phyloP scores from a whole-genome alignment of 306 rosid genomes.

The Cyamopsis tetragonoloba region DNA sequence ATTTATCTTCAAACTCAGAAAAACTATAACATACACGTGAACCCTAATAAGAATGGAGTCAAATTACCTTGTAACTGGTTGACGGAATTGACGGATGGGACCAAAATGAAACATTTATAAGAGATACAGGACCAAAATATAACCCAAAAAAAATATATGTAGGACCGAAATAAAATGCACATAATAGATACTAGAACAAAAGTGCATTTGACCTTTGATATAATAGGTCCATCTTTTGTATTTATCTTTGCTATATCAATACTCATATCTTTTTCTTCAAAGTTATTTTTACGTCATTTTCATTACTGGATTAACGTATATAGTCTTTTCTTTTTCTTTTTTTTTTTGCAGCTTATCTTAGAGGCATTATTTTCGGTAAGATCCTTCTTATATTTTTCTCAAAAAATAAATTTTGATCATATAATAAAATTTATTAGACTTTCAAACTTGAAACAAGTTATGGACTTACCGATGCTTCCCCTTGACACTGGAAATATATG shows the following conservation, averaged over 20 bases:
- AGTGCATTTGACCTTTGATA: not conserved
- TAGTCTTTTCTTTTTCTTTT: not conserved
- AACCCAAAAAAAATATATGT: too few relatives aligned
- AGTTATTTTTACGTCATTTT: not conserved
- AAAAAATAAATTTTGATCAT: not conserved
- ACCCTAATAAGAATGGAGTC: too few relatives aligned
- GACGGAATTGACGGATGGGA: too few relatives aligned
- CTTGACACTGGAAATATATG: too few relatives aligned
- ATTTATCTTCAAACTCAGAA: too few relatives aligned
- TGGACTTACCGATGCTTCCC: too few relatives aligned
- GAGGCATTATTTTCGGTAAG: constrained; percentile 28
- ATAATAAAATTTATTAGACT: not conserved
- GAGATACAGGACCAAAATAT: too few relatives aligned
- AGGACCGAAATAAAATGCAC: too few relatives aligned
- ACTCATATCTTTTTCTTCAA: not conserved
- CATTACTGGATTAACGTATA: not conserved
- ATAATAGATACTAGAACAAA: too few relatives aligned
- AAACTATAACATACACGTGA: too few relatives aligned
- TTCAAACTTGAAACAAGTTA: not conserved
- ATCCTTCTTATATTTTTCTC: not conserved
- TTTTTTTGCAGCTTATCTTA: constrained; percentile 25
- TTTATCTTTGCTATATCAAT: not conserved
- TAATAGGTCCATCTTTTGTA: not conserved
- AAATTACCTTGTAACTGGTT: too few relatives aligned
- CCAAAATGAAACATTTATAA: too few relatives aligned